These are phyloP conservation scores for Aureobasidium sp. DNA, from an alignment of 2,329 filamentous ascomycete species.

Conservation along the genomic window DNA sequence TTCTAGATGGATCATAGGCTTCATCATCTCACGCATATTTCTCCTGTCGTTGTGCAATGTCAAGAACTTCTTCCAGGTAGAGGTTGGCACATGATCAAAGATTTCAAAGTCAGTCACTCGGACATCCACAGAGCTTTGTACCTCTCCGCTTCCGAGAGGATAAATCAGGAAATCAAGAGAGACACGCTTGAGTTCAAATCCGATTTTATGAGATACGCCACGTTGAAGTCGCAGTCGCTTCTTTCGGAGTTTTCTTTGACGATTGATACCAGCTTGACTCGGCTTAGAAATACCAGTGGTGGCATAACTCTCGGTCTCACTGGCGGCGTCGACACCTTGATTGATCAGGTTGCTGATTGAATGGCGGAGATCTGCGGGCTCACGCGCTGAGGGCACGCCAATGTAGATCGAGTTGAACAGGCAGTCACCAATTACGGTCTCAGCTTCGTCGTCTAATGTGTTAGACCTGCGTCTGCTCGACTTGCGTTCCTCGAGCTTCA, in stretches of 20 bases:
- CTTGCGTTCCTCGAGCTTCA: conserved; percentile 68
- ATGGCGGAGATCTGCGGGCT: conserved; percentile 71
- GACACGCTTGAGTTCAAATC: conserved; percentile 83
- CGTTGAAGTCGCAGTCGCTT: conserved; percentile 63
- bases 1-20: conserved; percentile 85
- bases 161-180: conserved; percentile 77
- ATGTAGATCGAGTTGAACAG: conserved; percentile 99
- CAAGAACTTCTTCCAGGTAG: conserved; percentile 96
- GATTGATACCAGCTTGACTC: conserved; percentile 37
- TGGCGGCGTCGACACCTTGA: conserved; percentile 62
- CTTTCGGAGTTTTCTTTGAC: conserved; percentile 29
- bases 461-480: conserved; percentile 49
- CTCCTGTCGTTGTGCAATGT: conserved; percentile 86
- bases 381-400: conserved; percentile 71
- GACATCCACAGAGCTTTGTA: conserved; percentile 79
- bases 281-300: conserved; percentile 59
- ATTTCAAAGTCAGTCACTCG: conserved; percentile 78
- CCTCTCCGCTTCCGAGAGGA: conserved; percentile 68
- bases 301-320: conserved; percentile 83
- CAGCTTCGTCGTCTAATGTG: conserved; percentile 64
- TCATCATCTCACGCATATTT: conserved; percentile 69
- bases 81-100: conserved; percentile 88
- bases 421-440: conserved; percentile 85
- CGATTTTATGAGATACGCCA: conserved; percentile 89
- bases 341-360: conserved; percentile 86